These are phyloP conservation scores for Multifurca ochricompacta DNA, from an alignment of 768 basidiomycete species.

Conservation along the genomic window DNA sequence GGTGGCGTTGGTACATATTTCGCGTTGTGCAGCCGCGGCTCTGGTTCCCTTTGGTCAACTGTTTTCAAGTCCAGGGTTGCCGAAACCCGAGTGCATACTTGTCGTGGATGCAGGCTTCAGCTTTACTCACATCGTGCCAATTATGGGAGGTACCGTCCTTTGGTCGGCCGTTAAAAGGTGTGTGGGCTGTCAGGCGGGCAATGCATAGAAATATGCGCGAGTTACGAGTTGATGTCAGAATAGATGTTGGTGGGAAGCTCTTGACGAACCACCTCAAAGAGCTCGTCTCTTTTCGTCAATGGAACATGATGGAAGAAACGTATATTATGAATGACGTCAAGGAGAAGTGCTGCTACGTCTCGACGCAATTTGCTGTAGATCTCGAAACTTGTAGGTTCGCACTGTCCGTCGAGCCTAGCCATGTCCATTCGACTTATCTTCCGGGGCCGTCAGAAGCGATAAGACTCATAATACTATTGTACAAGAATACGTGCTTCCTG, in stretches of 20 bases:
- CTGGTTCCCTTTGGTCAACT: slow-evolving; percentile 67
- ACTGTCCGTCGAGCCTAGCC: background rate
- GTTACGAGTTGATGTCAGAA: slow-evolving; percentile 37
- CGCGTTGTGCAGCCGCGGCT: slow-evolving; percentile 54
- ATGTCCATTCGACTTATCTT: slow-evolving; percentile 2
- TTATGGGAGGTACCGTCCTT: slow-evolving; percentile 64
- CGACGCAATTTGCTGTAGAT: slow-evolving; percentile 61
- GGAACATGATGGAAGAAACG: slow-evolving; percentile 98
- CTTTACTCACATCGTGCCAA: slow-evolving; percentile 86
- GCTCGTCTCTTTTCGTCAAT: slow-evolving; percentile 88
- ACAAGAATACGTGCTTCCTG: slow-evolving; percentile 86
- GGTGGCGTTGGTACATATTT: slow-evolving; percentile 15
- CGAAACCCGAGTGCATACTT: slow-evolving; percentile 69
- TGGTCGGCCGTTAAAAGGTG: slow-evolving; percentile 67
- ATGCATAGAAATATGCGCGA: background rate
- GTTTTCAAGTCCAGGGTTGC: slow-evolving; percentile 43
- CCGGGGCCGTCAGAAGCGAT: slow-evolving; percentile 34
- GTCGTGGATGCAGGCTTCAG: slow-evolving; percentile 91
- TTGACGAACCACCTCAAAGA: slow-evolving; percentile 94
- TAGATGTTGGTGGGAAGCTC: slow-evolving; percentile 93
- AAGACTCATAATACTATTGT: slow-evolving; percentile 60
- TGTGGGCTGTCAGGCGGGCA: background rate
- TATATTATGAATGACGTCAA: slow-evolving; percentile 90
- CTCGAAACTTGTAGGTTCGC: slow-evolving; percentile 73
- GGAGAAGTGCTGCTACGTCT: slow-evolving; percentile 84